A percentile compares a stretch with the other conserved stretches of the same genome.
phyloP scores from a whole-genome alignment of 177 flowering plant genomes.

The Telopea speciosissima region DNA sequence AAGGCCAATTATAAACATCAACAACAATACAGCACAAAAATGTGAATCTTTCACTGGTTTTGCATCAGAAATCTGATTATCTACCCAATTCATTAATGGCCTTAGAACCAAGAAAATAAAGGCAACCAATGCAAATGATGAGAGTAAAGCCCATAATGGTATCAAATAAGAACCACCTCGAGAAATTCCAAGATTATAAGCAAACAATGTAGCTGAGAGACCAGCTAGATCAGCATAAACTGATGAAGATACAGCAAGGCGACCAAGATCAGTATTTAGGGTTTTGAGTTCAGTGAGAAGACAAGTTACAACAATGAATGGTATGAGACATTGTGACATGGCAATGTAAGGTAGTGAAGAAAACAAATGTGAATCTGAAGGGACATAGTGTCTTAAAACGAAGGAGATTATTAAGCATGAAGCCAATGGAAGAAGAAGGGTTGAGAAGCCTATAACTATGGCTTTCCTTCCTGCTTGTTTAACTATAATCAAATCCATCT shows the following conservation, averaged over 20 bases:
- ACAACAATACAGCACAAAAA: constrained; percentile 4
- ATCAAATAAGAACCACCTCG: not conserved
- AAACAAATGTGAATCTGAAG: not conserved
- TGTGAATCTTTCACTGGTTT: constrained; percentile 13
- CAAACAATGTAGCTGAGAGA: not conserved
- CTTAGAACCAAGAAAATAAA: constrained; percentile 8
- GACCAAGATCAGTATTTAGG: constrained; percentile 46
- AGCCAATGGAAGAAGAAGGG: constrained; percentile 10
- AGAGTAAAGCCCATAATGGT: not conserved
- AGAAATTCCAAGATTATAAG: not conserved
- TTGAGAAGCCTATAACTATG: constrained; percentile 5
- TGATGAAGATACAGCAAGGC: constrained; percentile 32
- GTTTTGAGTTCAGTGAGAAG: constrained; percentile 37
- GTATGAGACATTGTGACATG: constrained; percentile 14
- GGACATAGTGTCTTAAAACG: not conserved
- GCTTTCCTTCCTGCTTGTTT: constrained; percentile 17
- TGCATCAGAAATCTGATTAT: constrained; percentile 11
- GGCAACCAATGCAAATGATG: not conserved
- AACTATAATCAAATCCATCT: constrained; percentile 29
- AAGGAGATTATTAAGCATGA: not conserved
- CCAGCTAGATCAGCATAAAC: constrained; percentile 20
- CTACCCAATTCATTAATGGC: constrained; percentile 9
- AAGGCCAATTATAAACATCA: constrained; percentile 13
- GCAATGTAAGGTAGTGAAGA: not conserved
- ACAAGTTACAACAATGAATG: constrained; percentile 25